Evolutionary conservation across 2,329 filamentous ascomycete species (phyloP), one percentile per base, ranked within the genome.

Genomic region (Rhynchosporium graminicola): DNA sequence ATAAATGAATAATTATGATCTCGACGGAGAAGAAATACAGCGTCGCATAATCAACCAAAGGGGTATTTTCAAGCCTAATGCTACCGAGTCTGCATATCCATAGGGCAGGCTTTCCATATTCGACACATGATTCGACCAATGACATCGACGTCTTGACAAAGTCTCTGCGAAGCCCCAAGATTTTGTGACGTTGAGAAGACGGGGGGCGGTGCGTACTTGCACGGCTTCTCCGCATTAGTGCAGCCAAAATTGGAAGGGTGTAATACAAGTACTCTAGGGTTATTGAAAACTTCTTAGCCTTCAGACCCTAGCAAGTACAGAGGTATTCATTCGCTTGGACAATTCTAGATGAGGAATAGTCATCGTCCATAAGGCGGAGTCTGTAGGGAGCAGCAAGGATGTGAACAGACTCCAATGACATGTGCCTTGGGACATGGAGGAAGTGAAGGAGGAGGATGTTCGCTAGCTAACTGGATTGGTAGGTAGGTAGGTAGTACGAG

Each of bases 171-270:
- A 42, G 51, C 29, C 51, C 50, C 51, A 42, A 54, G 51, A 54
- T 40, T 20, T 33, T 54, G 51, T 54, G 51, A 54, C 51, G 51
- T 42, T 54, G 20, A 54, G 40, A 42, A 31, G 47, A 29, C 36
- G 55, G 52, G 26, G 46, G 54, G 52, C 55, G n/a, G 52, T 60
- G 58, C 57, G 45, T 20, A 43, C 28, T 20, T 20, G 20, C 20
- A 20, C 20, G 20, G 20, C 20, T 20, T 20, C 40, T n/a, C 15
- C 28, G 28, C 36, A 46, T 54, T 60, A 40, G 48, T 57, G 54
- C 59, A 62, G 64, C 48, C 54, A 66, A 68, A 66, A 65, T 63
- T 67, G 66, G 66, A 67, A 62, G 67, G 65, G 67, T 65, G 65
- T 63, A 64, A 60, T 10, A 36, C 6, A 10, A 10, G 33, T 10